Evolutionary conservation across 1,139 yeast genomes (phyloP).

Genomic region (Pneumocystis oryctolagi): DNA sequence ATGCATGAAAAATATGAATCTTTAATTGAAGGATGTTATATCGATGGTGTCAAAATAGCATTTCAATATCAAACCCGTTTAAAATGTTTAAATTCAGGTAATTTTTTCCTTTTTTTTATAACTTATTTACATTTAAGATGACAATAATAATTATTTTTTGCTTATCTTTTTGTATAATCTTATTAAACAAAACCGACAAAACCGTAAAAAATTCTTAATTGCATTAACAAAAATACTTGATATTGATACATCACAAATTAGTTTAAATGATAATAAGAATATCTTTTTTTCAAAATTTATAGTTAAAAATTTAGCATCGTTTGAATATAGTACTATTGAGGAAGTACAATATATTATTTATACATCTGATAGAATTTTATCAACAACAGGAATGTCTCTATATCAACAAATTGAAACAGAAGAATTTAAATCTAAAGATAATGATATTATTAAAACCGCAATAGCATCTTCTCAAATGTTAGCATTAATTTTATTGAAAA

Average conservation of each 20-base stretch:
- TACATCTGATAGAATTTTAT: constrained; percentile 19
- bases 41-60: constrained; percentile 49
- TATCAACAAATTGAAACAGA: constrained; percentile 15
- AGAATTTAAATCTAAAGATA: neutral
- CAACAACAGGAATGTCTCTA: constrained; percentile 30
- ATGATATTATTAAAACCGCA: neutral
- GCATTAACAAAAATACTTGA: constrained; percentile 27
- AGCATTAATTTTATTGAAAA: constrained; percentile 3
- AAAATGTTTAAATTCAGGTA: constrained; percentile 8
- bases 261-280: constrained; percentile 9
- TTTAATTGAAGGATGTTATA: constrained; percentile 47
- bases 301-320: constrained; percentile 28
- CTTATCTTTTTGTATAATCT: constrained; percentile 28
- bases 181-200: constrained; percentile 30
- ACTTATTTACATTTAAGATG: constrained; percentile 10
- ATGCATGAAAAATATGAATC: constrained; percentile 56
- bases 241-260: constrained; percentile 18
- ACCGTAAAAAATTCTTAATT: constrained; percentile 35
- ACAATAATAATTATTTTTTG: constrained; percentile 16
- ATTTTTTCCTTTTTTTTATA: constrained; percentile 1
- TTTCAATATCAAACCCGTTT: constrained; percentile 30
- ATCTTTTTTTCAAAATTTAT: constrained; percentile 21
- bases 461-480: constrained; percentile 6
- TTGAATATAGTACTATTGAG: constrained; percentile 31
- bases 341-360: constrained; percentile 27